Conservation (phyloP, 1,284 basidiomycete species). For the Cutaneotrichosporon sp. region DNA sequence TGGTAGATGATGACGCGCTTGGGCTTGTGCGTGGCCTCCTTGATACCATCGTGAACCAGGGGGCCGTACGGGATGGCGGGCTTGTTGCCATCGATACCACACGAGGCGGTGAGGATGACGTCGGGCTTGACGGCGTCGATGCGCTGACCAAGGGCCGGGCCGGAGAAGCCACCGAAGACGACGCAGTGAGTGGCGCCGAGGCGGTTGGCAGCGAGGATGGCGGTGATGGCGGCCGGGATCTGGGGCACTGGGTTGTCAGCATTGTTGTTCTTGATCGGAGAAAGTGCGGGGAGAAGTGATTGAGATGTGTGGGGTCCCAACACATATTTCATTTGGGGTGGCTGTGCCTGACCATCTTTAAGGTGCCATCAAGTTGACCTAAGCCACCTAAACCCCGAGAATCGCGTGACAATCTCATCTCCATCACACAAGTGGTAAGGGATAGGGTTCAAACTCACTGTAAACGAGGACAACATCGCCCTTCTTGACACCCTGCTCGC, state of each 20-base stretch:
- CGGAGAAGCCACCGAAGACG: constrained; percentile 94
- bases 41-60: constrained; percentile 20
- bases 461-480: constrained; percentile 71
- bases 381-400: not conserved
- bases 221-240: constrained; percentile 58
- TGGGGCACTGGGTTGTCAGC: constrained; percentile 43
- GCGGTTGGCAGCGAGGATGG: constrained; percentile 87
- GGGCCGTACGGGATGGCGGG: constrained; percentile 22
- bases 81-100: constrained; percentile 34
- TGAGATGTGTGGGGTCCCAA: not conserved
- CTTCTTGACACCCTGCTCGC: constrained; percentile 80
- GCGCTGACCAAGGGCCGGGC: constrained; percentile 88
- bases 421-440: not conserved
- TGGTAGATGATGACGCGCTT: constrained; percentile 88
- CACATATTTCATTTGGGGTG: too few species aligned
- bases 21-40: constrained; percentile 19
- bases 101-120: constrained; percentile 84
- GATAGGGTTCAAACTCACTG: constrained; percentile 15
- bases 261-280: not conserved
- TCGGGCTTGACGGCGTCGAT: constrained; percentile 79
- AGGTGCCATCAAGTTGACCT: not conserved
- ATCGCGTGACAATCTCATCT: not conserved
- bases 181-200: constrained; percentile 96
- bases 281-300: not conserved
- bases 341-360: not conserved